Base-by-base conservation (phyloP, 225 moss, liverwort and hornwort species). In the Physcomitrellopsis africana region DNA sequence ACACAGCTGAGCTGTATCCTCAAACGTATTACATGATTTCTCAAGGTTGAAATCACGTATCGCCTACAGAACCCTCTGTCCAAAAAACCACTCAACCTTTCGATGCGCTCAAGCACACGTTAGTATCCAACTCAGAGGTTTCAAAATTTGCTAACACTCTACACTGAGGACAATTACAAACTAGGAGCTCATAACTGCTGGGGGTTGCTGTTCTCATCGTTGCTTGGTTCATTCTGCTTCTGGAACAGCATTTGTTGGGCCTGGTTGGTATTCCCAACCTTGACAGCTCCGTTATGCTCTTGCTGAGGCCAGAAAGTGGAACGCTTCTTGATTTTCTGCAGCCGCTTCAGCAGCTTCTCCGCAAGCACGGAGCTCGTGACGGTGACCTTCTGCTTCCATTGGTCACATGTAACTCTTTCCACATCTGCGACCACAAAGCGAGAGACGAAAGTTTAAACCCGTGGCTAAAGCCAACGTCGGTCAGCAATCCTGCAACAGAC, bases 261-360 rank as follows among this genome's bases (percentile, higher is more conserved):
- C 11, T 45, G 65, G 48, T 67, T 67, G 67, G 53, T 15, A 12
- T 56, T 56, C 8, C 8, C 10, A 18, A 18, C 60, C 64, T 67
- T 58, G 15, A 32, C 20, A 47, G 9, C 20, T 20, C 14, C 2
- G 9, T 24, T 10, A 11, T 77, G 51, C 7, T 37, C 32, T 44
- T 77, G 79, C 19, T 65, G 82, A n/a, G 65, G 72, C 79, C 82
- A 82, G 54, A 76, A 70, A 17, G 76, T 65, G 20, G 85, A 79
- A 9, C 73, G 70, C 73, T 85, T 85, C 79, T 85, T 82, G 20
- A 85, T 79, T 67, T 79, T 79, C 65, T 79, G 85, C 9, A 82
- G 43, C 11, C 82, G 79, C 73, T 73, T 71, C 47, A 85, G 66
- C 18, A 85, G 65, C 5, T 43, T 73, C 65, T 85, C 85, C 3